Conservation (phyloP, 108 stramenopile genomes). For the Fistulifera solaris region DNA sequence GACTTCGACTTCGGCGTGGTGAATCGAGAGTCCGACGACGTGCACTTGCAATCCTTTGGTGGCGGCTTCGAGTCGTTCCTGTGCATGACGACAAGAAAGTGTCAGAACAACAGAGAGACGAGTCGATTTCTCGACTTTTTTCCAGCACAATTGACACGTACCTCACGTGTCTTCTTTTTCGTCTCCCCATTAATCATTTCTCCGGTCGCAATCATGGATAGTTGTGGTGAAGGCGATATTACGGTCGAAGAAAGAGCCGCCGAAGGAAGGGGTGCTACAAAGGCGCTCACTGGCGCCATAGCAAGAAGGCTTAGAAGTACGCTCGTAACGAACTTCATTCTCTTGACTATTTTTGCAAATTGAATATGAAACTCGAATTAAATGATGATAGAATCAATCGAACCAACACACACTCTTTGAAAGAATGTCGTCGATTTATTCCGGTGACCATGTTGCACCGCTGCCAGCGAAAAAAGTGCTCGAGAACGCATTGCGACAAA, state of each 20-base stretch:
- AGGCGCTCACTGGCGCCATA: background rate
- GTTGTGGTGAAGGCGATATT: background rate
- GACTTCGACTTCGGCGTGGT: constrained; percentile 94
- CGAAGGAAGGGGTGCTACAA: background rate
- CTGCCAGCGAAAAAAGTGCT: too few relatives aligned
- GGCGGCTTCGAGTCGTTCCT: constrained; percentile 83
- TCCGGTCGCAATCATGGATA: constrained; percentile 4
- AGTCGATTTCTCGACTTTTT: too few relatives aligned
- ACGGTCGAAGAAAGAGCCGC: background rate
- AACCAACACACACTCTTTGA: too few relatives aligned
- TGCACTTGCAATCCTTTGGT: constrained; percentile 92
- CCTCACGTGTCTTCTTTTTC: constrained; percentile 35
- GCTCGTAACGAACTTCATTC: background rate
- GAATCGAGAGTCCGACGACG: constrained; percentile 93
- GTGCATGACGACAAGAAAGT: too few relatives aligned
- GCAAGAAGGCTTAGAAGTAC: background rate
- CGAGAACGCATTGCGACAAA: too few relatives aligned
- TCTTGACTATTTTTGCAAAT: background rate
- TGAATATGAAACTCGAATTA: background rate
- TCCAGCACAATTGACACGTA: constrained; percentile 5
- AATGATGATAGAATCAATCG: too few relatives aligned
- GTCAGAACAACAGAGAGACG: too few relatives aligned
- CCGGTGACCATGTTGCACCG: background rate
- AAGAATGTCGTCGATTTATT: too few relatives aligned
- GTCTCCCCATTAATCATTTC: background rate